Conservation (phyloP, 2,329 filamentous ascomycete species). For the Penicillium crustosum region DNA sequence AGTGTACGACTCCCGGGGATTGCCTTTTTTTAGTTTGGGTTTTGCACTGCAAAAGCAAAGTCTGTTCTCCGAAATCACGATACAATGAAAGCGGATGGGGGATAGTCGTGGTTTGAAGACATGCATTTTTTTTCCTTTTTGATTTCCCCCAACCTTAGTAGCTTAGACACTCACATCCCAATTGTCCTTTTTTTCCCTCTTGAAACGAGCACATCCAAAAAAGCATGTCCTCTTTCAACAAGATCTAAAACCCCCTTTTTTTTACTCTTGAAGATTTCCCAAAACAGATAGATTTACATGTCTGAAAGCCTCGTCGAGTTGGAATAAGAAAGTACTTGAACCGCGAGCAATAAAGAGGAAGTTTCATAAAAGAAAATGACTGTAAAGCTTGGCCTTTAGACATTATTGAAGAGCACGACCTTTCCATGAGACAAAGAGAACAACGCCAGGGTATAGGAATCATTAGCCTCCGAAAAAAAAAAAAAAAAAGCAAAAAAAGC, state of each 20-base stretch:
- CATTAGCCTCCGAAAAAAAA: not conserved
- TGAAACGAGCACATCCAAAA: constrained; percentile 26
- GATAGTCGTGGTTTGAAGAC: constrained; percentile 30
- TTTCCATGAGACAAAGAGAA: not conserved
- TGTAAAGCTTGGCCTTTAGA: not conserved
- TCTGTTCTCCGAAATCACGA: constrained; percentile 34
- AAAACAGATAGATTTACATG: constrained; percentile 4
- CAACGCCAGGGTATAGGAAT: constrained; percentile 13
- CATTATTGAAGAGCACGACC: not conserved
- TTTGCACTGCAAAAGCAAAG: constrained; percentile 25
- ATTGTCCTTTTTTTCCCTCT: constrained; percentile 21
- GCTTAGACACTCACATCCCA: constrained; percentile 33
- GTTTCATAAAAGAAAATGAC: not conserved
- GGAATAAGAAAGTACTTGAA: not conserved
- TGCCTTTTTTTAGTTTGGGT: constrained; percentile 17
- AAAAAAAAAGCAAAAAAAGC: not conserved
- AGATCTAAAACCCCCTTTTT: constrained; percentile 12
- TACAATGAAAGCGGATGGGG: constrained; percentile 39
- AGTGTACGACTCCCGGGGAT: constrained; percentile 10
- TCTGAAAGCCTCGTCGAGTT: not conserved
- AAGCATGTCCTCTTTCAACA: constrained; percentile 26
- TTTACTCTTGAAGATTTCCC: not conserved
- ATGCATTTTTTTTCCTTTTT: constrained; percentile 34
- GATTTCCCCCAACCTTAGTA: constrained; percentile 26
- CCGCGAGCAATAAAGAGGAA: not conserved